Evolutionary conservation across 331 rosid genomes (phyloP).

Genomic region (Quercus lobata): DNA sequence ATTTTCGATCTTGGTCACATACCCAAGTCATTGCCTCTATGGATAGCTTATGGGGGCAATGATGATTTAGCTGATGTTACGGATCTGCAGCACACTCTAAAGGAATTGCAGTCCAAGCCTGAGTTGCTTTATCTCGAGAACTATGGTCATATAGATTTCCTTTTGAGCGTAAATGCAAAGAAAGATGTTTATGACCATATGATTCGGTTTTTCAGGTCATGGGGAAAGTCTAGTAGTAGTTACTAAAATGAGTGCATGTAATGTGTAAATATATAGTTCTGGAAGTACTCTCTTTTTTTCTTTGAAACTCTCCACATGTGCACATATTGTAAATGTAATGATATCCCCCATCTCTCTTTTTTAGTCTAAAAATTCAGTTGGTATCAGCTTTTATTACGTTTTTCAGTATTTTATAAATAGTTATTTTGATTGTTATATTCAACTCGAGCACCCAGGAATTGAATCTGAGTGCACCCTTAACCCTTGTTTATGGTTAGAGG

Average conservation of each 20-base stretch:
- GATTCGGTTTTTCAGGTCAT: conserved; percentile 52
- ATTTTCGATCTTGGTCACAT: conserved; percentile 62
- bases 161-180: conserved; percentile 62
- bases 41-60: conserved; percentile 91
- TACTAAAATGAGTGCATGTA: conserved; percentile 28
- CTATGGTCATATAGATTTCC: conserved; percentile 86
- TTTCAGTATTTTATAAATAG: not conserved
- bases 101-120: conserved; percentile 60
- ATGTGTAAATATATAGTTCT: conserved; percentile 17
- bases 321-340: not conserved
- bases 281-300: not conserved
- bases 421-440: not conserved
- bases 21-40: conserved; percentile 78
- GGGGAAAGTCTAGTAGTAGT: conserved; percentile 49
- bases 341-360: not conserved
- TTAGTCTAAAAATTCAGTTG: not conserved
- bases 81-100: conserved; percentile 67
- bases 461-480: not conserved
- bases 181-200: conserved; percentile 72
- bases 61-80: conserved; percentile 70
- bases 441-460: not conserved
- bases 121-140: conserved; percentile 77
- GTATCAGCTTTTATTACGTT: not conserved
- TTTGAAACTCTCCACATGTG: not conserved
- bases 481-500: not conserved